These are phyloP conservation scores for Botrytis galanthina DNA, from an alignment of 2,329 filamentous ascomycete genomes.

Conservation along the genomic window DNA sequence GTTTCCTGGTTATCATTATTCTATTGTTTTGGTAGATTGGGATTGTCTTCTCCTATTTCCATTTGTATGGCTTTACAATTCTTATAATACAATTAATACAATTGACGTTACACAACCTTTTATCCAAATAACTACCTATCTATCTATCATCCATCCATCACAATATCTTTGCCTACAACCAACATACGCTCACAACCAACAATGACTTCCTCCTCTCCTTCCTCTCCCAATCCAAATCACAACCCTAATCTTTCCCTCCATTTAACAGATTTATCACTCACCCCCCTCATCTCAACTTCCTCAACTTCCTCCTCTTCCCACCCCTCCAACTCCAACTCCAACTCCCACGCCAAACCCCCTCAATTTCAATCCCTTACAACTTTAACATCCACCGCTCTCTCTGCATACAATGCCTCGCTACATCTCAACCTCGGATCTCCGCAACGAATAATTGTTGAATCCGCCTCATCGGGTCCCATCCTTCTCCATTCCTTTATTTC, in stretches of 20 bases:
- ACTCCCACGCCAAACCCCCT: constrained; percentile 19
- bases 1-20: neutral
- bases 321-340: neutral
- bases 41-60: neutral
- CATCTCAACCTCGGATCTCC: constrained; percentile 54
- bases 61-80: neutral
- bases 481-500: constrained; percentile 48
- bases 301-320: constrained; percentile 31
- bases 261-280: constrained; percentile 55
- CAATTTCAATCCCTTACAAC: constrained; percentile 49
- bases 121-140: neutral
- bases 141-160: neutral
- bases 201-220: constrained; percentile 3
- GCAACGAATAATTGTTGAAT: constrained; percentile 59
- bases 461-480: constrained; percentile 42
- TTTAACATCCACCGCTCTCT: constrained; percentile 53
- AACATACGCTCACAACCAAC: neutral
- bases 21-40: neutral
- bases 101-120: neutral
- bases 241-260: constrained; percentile 30
- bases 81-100: neutral
- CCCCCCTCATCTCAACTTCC: constrained; percentile 51
- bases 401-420: constrained; percentile 51
- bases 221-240: neutral
- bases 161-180: neutral